Base-by-base conservation (phyloP, 768 basidiomycete genomes). In the Nidula microcarpa region DNA sequence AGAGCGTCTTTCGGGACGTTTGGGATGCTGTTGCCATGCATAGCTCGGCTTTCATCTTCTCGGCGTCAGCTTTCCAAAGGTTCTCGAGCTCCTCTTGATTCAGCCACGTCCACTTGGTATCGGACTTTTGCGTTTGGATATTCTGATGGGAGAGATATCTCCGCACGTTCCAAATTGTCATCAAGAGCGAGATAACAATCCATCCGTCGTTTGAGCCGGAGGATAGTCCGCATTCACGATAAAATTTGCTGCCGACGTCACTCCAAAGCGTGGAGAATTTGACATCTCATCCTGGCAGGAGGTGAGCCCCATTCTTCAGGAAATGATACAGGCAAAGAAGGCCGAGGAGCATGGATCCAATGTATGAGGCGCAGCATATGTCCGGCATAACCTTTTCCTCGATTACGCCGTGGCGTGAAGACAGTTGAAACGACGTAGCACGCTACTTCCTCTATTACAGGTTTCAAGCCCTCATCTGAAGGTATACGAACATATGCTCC, bases 311-410 rank as follows among this genome's bases (percentile, higher is more conserved):
- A 69, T 71, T 74, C 47, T 50, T 47, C 7, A 60, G 69, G 57
- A 70, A 71, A 58, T 53, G 52, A 56, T 45, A 47, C 50, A n/a
- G 63, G 63, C 30, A 60, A 60, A 2, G 56, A 49, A 48, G 52
- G 57, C 32, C 54, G 55, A 10, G 71, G 68, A 5, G 77, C 78
- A 36, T 79, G 65, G 10, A 81, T 74, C 75, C 77, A 80, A 59
- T 87, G 85, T 35, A 87, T 52, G 18, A 87, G 73, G 11, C 76
- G 70, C 84, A 86, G 84, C 84, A 86, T 84, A 55, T 83, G 80
- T 9, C 64, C 61, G 8, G 79, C 84, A 55, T 84, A 86, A 16
- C 86, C 84, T 50, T 77, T 77, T 9, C 74, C 67, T 50, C 82
- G 75, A 16, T 82, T 71, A 33, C 59, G 52, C 0, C 71, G 62